Conservation (phyloP, 495 filamentous ascomycete genomes). For the Podospora didyma region DNA sequence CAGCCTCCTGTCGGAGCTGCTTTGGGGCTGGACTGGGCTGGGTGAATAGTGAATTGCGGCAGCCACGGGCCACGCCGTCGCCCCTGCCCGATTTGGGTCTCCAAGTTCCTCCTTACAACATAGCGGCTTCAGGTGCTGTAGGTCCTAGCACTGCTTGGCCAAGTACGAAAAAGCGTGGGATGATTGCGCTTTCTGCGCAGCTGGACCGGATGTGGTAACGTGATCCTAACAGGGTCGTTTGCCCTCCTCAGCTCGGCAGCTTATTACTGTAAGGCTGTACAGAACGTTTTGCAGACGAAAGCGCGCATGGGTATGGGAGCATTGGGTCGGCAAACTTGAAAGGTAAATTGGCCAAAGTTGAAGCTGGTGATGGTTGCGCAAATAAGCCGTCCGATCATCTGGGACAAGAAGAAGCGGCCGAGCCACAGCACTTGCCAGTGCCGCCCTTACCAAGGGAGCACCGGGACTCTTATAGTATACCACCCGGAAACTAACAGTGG, state of each 20-base stretch:
- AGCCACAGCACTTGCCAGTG: neutral
- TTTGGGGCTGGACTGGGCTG: too few species aligned
- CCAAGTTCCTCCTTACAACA: slow-evolving; percentile 22
- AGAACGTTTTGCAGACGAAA: neutral
- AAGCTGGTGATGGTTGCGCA: neutral
- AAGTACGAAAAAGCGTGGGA: too few species aligned
- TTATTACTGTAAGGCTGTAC: neutral
- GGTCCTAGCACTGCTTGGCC: neutral
- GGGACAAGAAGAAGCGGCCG: neutral
- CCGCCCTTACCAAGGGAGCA: neutral
- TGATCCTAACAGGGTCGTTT: slow-evolving; percentile 5
- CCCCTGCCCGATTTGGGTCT: neutral
- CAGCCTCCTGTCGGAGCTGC: too few species aligned
- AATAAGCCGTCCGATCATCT: neutral
- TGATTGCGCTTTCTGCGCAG: neutral
- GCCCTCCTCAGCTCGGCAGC: slow-evolving; percentile 1
- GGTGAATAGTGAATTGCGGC: too few species aligned
- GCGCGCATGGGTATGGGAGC: neutral
- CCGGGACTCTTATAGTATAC: neutral
- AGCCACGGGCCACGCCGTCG: neutral
- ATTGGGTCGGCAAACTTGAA: neutral
- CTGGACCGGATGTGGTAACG: neutral
- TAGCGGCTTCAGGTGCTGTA: slow-evolving; percentile 4
- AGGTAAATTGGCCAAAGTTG: neutral
- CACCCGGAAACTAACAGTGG: neutral